phyloP scores from a whole-genome alignment of 108 stramenopile species.

The Cyclostephanos invisitatus region DNA sequence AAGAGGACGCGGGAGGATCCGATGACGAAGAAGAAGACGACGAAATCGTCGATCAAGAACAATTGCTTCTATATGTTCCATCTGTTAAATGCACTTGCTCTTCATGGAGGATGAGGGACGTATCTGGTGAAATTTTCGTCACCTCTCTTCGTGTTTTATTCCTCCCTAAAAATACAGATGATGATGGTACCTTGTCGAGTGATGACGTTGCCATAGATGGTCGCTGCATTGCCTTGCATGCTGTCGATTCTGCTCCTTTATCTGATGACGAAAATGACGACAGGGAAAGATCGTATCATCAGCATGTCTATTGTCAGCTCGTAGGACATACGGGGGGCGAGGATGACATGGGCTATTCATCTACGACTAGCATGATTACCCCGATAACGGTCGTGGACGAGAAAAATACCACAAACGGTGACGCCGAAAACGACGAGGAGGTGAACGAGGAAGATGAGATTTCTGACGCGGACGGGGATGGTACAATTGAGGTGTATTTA shows the following conservation, averaged over 20 bases:
- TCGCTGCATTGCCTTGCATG: slow-evolving; percentile 72
- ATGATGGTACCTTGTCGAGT: not conserved
- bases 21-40: slow-evolving; percentile 20
- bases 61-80: slow-evolving; percentile 38
- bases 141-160: slow-evolving; percentile 50
- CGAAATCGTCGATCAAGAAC: slow-evolving; percentile 21
- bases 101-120: slow-evolving; percentile 42
- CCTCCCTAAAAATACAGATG: slow-evolving; percentile 6
- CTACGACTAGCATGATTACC: slow-evolving; percentile 23
- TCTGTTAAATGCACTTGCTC: slow-evolving; percentile 41
- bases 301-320: slow-evolving; percentile 43
- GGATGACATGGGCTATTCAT: slow-evolving; percentile 21
- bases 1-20: slow-evolving; percentile 6
- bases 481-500: slow-evolving; percentile 59
- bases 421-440: slow-evolving; percentile 13
- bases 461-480: slow-evolving; percentile 22
- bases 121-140: slow-evolving; percentile 39
- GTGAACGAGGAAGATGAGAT: not conserved
- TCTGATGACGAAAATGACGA: slow-evolving; percentile 1
- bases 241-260: slow-evolving; percentile 45
- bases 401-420: slow-evolving; percentile 44
- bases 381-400: slow-evolving; percentile 29
- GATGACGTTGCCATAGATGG: slow-evolving; percentile 68
- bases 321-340: slow-evolving; percentile 19
- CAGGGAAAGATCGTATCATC: slow-evolving; percentile 9